phyloP scores from a whole-genome alignment of 2,329 filamentous ascomycete species.

The Leptosphaerulina australis region DNA sequence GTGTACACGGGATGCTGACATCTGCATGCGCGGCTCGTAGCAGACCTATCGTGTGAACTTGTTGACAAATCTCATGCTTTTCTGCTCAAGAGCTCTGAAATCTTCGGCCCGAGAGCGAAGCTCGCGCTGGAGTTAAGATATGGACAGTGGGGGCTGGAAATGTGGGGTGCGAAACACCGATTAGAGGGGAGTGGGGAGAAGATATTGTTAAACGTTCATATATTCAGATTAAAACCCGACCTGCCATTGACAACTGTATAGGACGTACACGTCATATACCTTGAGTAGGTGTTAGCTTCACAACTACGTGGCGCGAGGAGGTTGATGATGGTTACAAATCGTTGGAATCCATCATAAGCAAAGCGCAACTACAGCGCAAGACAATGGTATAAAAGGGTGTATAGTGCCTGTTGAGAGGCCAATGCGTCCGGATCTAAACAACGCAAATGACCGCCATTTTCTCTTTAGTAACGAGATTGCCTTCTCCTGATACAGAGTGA shows the following conservation, averaged over 20 bases:
- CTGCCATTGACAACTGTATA: too few species aligned
- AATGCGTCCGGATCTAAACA: conserved; percentile 28
- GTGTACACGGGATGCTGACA: background rate
- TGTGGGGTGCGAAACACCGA: background rate
- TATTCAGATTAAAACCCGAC: too few species aligned
- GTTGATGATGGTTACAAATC: too few species aligned
- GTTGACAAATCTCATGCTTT: background rate
- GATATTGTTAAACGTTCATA: too few species aligned
- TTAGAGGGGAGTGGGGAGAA: background rate
- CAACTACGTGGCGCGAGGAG: too few species aligned
- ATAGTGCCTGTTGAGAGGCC: conserved; percentile 38
- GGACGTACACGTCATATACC: too few species aligned
- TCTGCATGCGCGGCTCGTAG: background rate
- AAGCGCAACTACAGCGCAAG: background rate
- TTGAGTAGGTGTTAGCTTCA: too few species aligned
- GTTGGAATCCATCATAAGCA: too few species aligned
- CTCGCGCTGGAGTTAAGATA: background rate
- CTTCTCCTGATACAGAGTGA: conserved; percentile 31
- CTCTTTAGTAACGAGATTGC: background rate
- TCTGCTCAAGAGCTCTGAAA: too few species aligned
- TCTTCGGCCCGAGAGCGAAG: background rate
- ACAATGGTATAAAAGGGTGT: conserved; percentile 12
- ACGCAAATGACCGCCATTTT: conserved; percentile 23
- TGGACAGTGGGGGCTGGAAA: background rate
- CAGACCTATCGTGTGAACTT: background rate